These are phyloP conservation scores for Apiospora hydei DNA, from an alignment of 2,329 filamentous ascomycete genomes.

Conservation along the genomic window DNA sequence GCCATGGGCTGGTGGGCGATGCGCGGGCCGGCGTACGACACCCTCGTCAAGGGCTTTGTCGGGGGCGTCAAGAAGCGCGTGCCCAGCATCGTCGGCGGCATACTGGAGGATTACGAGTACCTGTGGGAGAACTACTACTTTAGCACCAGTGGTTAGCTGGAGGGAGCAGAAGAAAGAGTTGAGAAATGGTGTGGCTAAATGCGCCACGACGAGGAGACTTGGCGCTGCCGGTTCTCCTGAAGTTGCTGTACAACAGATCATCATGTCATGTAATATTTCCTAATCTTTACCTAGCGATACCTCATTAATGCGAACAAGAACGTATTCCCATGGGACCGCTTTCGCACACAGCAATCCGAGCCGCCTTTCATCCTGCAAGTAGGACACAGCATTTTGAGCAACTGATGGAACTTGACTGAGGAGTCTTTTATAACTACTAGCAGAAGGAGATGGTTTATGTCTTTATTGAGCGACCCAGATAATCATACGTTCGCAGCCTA, in stretches of 20 bases:
- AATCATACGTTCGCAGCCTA: too few relatives aligned
- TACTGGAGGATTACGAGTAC: conserved; percentile 96
- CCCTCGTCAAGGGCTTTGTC: conserved; percentile 80
- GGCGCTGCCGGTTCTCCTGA: too few relatives aligned
- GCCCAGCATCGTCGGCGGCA: conserved; percentile 80
- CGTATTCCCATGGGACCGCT: background rate
- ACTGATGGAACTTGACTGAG: background rate
- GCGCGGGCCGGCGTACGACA: conserved; percentile 96
- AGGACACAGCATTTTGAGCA: background rate
- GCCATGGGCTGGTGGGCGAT: conserved; percentile 94
- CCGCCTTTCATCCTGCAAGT: too few relatives aligned
- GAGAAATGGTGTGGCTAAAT: background rate
- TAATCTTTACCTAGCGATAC: conserved; percentile 4
- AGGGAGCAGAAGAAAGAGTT: background rate
- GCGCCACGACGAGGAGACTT: background rate
- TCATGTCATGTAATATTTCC: conserved; percentile 1
- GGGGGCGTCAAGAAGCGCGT: conserved; percentile 77
- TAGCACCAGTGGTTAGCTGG: conserved; percentile 51
- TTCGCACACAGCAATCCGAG: too few relatives aligned
- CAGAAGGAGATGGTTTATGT: background rate
- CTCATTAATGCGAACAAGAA: conserved; percentile 19
- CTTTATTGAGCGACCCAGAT: background rate
- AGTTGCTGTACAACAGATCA: conserved; percentile 1
- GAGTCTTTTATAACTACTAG: background rate
- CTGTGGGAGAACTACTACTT: conserved; percentile 99